phyloP scores from a whole-genome alignment of 2,329 filamentous ascomycete species.

The Whalleya microplaca region DNA sequence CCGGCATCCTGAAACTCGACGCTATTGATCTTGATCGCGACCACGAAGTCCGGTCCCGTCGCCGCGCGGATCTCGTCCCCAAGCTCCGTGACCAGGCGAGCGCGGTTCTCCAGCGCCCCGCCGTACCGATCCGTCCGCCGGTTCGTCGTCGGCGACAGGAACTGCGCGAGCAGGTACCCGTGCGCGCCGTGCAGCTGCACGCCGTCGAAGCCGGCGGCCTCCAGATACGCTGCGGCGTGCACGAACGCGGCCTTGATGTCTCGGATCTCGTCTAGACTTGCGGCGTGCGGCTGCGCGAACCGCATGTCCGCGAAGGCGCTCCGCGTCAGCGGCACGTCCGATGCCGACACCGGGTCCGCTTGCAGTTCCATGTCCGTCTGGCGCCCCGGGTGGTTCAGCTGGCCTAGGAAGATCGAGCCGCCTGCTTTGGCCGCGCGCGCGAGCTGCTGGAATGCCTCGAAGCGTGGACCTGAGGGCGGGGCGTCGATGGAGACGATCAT shows the following conservation, averaged over 20 bases:
- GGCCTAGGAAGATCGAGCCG: constrained; percentile 56
- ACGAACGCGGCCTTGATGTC: not conserved
- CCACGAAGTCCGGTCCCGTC: constrained; percentile 48
- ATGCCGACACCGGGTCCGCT: constrained; percentile 53
- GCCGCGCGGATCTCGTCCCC: constrained; percentile 45
- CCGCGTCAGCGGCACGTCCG: constrained; percentile 51
- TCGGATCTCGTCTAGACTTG: constrained; percentile 15
- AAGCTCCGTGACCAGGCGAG: constrained; percentile 55
- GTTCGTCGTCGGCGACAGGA: constrained; percentile 33
- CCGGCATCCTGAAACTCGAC: constrained; percentile 54
- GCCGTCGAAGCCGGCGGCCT: constrained; percentile 52
- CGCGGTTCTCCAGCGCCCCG: constrained; percentile 46
- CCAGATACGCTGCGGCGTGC: not conserved
- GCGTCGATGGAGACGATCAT: constrained; percentile 53
- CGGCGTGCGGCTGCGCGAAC: constrained; percentile 34
- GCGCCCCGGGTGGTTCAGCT: constrained; percentile 61
- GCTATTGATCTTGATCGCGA: constrained; percentile 60
- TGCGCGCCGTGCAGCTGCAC: constrained; percentile 42
- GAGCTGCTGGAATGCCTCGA: constrained; percentile 56
- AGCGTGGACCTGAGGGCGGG: constrained; percentile 52
- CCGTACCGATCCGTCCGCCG: constrained; percentile 37
- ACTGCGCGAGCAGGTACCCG: constrained; percentile 28
- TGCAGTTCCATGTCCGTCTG: no score
- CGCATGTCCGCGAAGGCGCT: no score
- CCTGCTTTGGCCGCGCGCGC: constrained; percentile 52